phyloP scores from a whole-genome alignment of 345 rosid genomes.

The Citrus australasica region DNA sequence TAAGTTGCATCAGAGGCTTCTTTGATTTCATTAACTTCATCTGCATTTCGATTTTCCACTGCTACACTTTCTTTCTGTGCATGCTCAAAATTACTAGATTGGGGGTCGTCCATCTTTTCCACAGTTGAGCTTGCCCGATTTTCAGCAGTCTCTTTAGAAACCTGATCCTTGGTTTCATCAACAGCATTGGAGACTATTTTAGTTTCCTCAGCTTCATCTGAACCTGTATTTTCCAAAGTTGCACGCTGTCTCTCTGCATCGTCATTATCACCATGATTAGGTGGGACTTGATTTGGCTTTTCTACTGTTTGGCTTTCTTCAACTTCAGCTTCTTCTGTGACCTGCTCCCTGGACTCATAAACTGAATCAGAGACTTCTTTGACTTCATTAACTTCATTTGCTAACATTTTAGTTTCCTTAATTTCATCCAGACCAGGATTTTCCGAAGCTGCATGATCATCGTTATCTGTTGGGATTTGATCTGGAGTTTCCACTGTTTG shows the following conservation, averaged over 20 bases:
- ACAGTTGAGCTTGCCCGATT: neutral
- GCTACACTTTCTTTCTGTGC: neutral
- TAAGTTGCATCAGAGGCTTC: constrained; percentile 1
- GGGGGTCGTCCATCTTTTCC: neutral
- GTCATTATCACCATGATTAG: neutral
- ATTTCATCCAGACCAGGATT: neutral
- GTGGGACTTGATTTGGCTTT: constrained; percentile 7
- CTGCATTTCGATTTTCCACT: neutral
- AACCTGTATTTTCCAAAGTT: neutral
- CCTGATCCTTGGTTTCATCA: constrained; percentile 1
- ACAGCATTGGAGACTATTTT: neutral
- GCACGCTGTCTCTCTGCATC: neutral
- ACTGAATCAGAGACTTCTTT: constrained; percentile 2
- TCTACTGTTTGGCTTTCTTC: constrained; percentile 4
- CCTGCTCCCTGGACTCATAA: neutral
- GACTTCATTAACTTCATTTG: neutral
- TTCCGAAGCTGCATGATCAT: neutral
- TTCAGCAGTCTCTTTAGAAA: constrained; percentile 4
- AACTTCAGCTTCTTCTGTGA: constrained; percentile 6
- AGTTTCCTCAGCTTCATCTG: neutral
- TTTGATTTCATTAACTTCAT: constrained; percentile 7
- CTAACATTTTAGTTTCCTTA: neutral
- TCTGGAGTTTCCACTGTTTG: neutral
- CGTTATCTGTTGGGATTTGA: constrained; percentile 5
- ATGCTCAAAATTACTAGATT: neutral